Evolutionary conservation across 305 asterid species (phyloP), one percentile per base, ranked within the genome.

Genomic region (Rubia occidens): DNA sequence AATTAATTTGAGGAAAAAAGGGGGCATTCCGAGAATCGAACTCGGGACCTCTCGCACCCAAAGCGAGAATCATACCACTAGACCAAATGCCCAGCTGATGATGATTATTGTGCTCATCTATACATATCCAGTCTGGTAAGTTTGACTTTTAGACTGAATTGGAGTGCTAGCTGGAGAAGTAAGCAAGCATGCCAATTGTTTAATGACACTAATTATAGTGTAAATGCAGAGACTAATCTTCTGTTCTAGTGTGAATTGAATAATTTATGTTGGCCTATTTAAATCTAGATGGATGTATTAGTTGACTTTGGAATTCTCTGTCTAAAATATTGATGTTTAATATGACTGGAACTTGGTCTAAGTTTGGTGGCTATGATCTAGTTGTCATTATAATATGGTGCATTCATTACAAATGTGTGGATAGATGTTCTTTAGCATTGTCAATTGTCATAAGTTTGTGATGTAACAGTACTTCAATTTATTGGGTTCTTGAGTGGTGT

Each of bases 21-120:
- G 95, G 96, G 96, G 96, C 97, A 89, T 94, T 91, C 93, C 96
- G 94, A 89, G 91, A 94, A 91, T 87, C 84, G 96, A 91, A 94
- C 96, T 87, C 96, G 94, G 95, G 97, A 91, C 96, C 99, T 89
- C 96, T 90, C 88, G 94, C 97, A 88, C 97, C 98, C 95, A 85
- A 90, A 90, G 96, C 95, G 90, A 90, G 93, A 90, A 89, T 94
- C 98, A 88, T 89, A 82, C 99, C 96, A 90, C 95, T 90, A 90
- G 99, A 90, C 96, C 95, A 89, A 90, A 90, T 90, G 96, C 95
- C 97, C 95, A 8, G 66, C 86, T 51, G 51, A 26, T 74, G 26
- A 64, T 60, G 35, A 11, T 11, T 14, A 3, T 26, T 24, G 40
- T 26, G 35, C 39, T 29, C 40, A 13, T 26, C 40, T 60, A 10